Conservation (phyloP, 164 flowering plant species). For the Vitis rotundifolia region DNA sequence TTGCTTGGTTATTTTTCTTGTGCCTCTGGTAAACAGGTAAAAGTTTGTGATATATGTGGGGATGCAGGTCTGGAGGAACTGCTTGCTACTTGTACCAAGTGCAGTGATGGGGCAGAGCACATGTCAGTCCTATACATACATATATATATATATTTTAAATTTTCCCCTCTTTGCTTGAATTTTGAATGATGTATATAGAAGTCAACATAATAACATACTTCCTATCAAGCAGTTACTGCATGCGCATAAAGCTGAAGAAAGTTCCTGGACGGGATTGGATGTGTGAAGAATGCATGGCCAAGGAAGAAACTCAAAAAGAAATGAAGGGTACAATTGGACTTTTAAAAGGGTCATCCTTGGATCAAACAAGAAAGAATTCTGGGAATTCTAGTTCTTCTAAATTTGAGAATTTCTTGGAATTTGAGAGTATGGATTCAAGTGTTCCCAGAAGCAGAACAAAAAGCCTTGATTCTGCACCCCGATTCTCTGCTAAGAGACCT, state of each 20-base stretch:
- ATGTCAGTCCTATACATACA: conserved; percentile 39
- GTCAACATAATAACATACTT: background rate
- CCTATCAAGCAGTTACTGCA: conserved; percentile 62
- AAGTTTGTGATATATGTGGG: conserved; percentile 89
- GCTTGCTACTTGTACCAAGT: conserved; percentile 73
- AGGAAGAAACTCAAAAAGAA: conserved; percentile 36
- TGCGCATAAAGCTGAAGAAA: conserved; percentile 57
- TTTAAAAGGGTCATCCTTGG: background rate
- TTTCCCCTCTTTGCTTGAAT: background rate
- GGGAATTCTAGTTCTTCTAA: background rate
- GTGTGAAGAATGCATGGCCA: conserved; percentile 71
- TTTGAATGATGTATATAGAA: background rate
- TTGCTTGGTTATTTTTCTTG: no score
- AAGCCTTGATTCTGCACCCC: conserved; percentile 20
- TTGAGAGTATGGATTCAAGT: conserved; percentile 23
- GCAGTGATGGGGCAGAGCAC: conserved; percentile 91
- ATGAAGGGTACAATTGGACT: conserved; percentile 21
- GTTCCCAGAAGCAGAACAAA: conserved; percentile 10
- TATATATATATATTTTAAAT: no score
- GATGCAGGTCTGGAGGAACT: conserved; percentile 76
- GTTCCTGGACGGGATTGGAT: conserved; percentile 72
- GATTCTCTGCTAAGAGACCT: conserved; percentile 32
- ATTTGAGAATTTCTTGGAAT: conserved; percentile 10
- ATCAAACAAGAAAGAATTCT: conserved; percentile 20
- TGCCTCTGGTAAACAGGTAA: conserved; percentile 45